phyloP scores from a whole-genome alignment of 2,329 filamentous ascomycete genomes.

The Sporothrix brasiliensis region DNA sequence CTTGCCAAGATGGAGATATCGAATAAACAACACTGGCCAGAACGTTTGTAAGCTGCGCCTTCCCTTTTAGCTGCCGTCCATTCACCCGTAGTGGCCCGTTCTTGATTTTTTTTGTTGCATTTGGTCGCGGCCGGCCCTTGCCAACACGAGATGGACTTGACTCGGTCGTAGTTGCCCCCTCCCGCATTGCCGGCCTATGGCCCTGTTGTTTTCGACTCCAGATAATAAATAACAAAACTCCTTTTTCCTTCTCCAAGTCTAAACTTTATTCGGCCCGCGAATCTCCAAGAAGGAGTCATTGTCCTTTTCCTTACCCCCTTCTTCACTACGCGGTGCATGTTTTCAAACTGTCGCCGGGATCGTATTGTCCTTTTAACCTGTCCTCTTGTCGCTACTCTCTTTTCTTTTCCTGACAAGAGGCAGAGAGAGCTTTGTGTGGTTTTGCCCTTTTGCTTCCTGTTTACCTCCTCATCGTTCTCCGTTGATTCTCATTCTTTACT shows the following conservation, averaged over 20 bases:
- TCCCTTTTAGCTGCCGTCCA: background rate
- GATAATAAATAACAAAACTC: conserved; percentile 4
- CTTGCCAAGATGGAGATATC: conserved; percentile 14
- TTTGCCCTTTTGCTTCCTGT: background rate
- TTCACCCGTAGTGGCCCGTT: background rate
- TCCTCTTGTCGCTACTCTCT: background rate
- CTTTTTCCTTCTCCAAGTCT: conserved; percentile 13
- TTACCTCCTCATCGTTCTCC: background rate
- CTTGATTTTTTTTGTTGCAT: background rate
- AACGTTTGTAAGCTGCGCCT: conserved; percentile 4
- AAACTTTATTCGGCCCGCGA: conserved; percentile 2
- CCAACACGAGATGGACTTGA: background rate
- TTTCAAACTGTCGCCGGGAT: background rate
- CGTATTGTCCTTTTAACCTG: background rate
- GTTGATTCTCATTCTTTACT: background rate
- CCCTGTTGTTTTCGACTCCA: conserved; percentile 5
- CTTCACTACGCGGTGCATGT: conserved; percentile 12
- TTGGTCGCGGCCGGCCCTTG: conserved; percentile 18
- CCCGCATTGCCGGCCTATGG: background rate
- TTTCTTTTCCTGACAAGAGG: background rate
- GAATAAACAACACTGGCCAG: conserved; percentile 2
- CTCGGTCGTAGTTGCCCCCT: conserved; percentile 13
- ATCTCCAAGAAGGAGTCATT: conserved; percentile 9
- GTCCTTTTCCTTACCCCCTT: conserved; percentile 6
- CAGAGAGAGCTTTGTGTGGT: background rate